phyloP scores from a whole-genome alignment of 2,329 filamentous ascomycete species.

The Fulvia fulva region DNA sequence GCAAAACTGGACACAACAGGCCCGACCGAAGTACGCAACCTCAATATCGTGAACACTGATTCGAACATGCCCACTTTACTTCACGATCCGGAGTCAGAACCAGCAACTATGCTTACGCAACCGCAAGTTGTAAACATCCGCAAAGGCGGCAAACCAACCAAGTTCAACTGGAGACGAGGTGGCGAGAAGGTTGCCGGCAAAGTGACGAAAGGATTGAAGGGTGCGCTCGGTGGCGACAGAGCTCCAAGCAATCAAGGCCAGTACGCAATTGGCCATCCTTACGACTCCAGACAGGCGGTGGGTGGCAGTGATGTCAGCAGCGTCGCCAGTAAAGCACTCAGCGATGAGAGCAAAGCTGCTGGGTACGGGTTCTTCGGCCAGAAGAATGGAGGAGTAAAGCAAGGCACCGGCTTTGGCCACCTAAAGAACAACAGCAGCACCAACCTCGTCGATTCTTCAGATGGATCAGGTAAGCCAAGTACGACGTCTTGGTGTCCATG shows the following conservation, averaged over 20 bases:
- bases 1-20: slow-evolving; percentile 19
- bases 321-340: slow-evolving; percentile 21
- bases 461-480: slow-evolving; percentile 30
- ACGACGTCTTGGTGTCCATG: not conserved
- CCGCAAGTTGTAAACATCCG: slow-evolving; percentile 95
- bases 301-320: slow-evolving; percentile 31
- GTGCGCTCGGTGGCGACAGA: slow-evolving; percentile 64
- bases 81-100: slow-evolving; percentile 61
- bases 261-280: slow-evolving; percentile 32
- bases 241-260: slow-evolving; percentile 22
- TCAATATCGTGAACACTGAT: slow-evolving; percentile 31
- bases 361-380: slow-evolving; percentile 36
- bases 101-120: slow-evolving; percentile 58
- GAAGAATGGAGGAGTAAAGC: slow-evolving; percentile 34
- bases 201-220: slow-evolving; percentile 89
- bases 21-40: slow-evolving; percentile 41
- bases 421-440: slow-evolving; percentile 44
- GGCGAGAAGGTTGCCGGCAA: slow-evolving; percentile 91
- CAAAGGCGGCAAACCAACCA: slow-evolving; percentile 81
- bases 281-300: slow-evolving; percentile 30
- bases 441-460: slow-evolving; percentile 36
- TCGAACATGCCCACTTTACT: slow-evolving; percentile 41
- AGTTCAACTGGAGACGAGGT: slow-evolving; percentile 99
- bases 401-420: slow-evolving; percentile 28
- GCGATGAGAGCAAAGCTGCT: slow-evolving; percentile 16